Conservation (phyloP, 225 moss, liverwort and hornwort genomes). For the Polytrichum formosum region DNA sequence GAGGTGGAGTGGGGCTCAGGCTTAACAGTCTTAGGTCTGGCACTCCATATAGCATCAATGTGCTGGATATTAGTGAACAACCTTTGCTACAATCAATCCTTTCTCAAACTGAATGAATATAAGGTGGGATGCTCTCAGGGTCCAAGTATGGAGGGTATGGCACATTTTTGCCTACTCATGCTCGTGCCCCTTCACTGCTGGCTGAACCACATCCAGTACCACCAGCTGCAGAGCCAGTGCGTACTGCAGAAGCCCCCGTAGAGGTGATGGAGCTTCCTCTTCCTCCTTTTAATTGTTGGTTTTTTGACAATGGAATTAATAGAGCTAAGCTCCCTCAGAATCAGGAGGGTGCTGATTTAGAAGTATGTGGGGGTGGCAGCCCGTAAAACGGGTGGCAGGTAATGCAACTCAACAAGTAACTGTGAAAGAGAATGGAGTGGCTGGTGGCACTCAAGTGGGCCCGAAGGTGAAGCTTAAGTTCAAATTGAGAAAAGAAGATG, state of each 20-base stretch:
- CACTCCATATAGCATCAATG: not conserved
- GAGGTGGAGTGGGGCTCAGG: too few species aligned
- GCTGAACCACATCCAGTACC: conserved; percentile 45
- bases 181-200: conserved; percentile 69
- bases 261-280: conserved; percentile 63
- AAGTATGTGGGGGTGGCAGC: conserved; percentile 50
- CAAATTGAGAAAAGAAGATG: conserved; percentile 33
- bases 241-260: conserved; percentile 45
- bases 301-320: conserved; percentile 6
- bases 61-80: not conserved
- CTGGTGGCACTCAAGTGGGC: conserved; percentile 22
- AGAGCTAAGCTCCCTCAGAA: conserved; percentile 6
- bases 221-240: conserved; percentile 48
- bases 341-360: conserved; percentile 24
- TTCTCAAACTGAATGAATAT: too few species aligned
- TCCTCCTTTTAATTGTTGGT: conserved; percentile 1
- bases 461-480: conserved; percentile 45
- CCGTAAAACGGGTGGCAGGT: conserved; percentile 53
- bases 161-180: conserved; percentile 89
- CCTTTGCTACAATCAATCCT: not conserved
- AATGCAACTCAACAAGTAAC: conserved; percentile 24
- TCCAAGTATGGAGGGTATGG: conserved; percentile 93
- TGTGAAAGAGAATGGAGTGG: conserved; percentile 48
- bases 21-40: too few species aligned
- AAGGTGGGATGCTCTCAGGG: conserved; percentile 45